Percentiles rank a stretch among this genome's conserved stretches.
phyloP scores from a whole-genome alignment of 2,329 filamentous ascomycete species.

The Alternaria novae-zelandiae region DNA sequence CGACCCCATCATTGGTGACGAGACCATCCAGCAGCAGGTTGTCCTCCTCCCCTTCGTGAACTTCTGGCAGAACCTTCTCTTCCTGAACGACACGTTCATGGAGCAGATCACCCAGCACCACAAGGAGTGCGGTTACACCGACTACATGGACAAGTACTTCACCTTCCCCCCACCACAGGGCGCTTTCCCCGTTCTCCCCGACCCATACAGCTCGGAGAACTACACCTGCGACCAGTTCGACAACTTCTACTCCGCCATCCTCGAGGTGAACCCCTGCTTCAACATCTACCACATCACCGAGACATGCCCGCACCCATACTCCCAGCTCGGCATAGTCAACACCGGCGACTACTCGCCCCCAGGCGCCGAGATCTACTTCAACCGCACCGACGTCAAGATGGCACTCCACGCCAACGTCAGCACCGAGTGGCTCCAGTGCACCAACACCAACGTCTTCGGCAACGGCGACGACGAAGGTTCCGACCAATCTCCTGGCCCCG shows the following conservation, averaged over 20 bases:
- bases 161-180: conserved; percentile 49
- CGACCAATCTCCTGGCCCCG: conserved; percentile 50
- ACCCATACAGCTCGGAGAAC: conserved; percentile 26
- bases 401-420: conserved; percentile 57
- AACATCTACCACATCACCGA: conserved; percentile 57
- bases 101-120: conserved; percentile 42
- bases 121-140: conserved; percentile 33
- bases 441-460: conserved; percentile 51
- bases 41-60: conserved; percentile 46
- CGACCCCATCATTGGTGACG: conserved; percentile 54
- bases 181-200: conserved; percentile 41
- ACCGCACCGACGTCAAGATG: conserved; percentile 58
- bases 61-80: conserved; percentile 51
- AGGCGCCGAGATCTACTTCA: conserved; percentile 56
- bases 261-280: conserved; percentile 58
- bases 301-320: conserved; percentile 53
- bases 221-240: conserved; percentile 51
- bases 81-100: conserved; percentile 53
- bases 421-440: conserved; percentile 53
- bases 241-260: conserved; percentile 47
- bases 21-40: conserved; percentile 48
- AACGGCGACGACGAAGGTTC: conserved; percentile 31
- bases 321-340: conserved; percentile 48
- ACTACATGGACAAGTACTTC: conserved; percentile 42
- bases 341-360: conserved; percentile 49